Percentiles rank a stretch among this genome's conserved stretches.
Conservation (phyloP, 768 basidiomycete genomes). For the Lactifluus hygrophoroides region DNA sequence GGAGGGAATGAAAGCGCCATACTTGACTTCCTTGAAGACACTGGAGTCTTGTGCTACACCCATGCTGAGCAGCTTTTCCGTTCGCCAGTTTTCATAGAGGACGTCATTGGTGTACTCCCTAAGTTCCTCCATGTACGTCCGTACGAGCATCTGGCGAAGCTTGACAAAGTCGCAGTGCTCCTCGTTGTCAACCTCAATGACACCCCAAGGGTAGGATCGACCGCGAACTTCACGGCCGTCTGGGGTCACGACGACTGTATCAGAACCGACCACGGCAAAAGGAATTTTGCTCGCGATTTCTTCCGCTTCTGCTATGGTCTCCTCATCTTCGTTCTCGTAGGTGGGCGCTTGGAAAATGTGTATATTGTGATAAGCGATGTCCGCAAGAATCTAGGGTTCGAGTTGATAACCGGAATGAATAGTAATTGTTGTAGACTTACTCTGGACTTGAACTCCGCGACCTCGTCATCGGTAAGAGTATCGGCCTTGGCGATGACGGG, state of each 20-base stretch:
- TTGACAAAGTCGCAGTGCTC: constrained; percentile 99
- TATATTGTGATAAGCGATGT: constrained; percentile 93
- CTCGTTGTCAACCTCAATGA: constrained; percentile 98
- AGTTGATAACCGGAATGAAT: not conserved
- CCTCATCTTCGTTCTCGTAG: constrained; percentile 98
- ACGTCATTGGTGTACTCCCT: constrained; percentile 94
- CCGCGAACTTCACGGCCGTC: constrained; percentile 93
- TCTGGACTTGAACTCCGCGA: constrained; percentile 85
- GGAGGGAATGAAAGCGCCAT: constrained; percentile 32
- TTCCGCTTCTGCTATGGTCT: constrained; percentile 94
- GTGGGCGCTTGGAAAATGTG: constrained; percentile 97
- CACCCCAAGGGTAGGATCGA: constrained; percentile 96
- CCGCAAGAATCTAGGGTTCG: constrained; percentile 64
- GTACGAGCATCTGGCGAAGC: constrained; percentile 97
- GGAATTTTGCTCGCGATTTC: constrained; percentile 98
- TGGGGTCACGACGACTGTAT: constrained; percentile 67
- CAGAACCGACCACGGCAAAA: constrained; percentile 96
- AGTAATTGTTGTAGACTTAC: constrained; percentile 35
- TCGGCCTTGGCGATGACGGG: constrained; percentile 98
- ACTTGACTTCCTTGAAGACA: constrained; percentile 99
- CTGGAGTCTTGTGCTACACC: constrained; percentile 95
- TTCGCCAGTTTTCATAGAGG: constrained; percentile 97
- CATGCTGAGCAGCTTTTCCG: constrained; percentile 93
- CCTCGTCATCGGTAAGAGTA: constrained; percentile 95
- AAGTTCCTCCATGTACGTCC: constrained; percentile 99